These are phyloP conservation scores for Przewalskia tangutica DNA, from an alignment of 257 asterid species.

Conservation along the genomic window DNA sequence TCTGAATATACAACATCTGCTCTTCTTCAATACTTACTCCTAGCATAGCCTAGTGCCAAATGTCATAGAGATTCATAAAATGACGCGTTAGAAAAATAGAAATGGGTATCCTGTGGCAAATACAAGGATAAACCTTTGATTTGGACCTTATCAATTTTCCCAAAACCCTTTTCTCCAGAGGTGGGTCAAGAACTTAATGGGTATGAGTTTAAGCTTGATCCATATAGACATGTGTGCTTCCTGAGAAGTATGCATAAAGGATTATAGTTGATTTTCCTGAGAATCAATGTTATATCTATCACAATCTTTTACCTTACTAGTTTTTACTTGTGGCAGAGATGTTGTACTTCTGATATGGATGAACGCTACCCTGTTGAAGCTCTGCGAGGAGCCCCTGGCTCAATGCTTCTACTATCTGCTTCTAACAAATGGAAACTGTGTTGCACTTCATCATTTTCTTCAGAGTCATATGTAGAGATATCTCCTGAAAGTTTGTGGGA, in stretches of 20 bases:
- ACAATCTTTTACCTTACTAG: neutral
- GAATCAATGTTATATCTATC: neutral
- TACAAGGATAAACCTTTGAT: neutral
- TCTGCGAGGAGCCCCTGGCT: constrained; percentile 21
- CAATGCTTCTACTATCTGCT: constrained; percentile 20
- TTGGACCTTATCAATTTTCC: neutral
- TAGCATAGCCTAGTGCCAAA: neutral
- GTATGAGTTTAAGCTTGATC: neutral
- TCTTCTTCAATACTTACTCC: neutral
- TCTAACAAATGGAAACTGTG: constrained; percentile 38
- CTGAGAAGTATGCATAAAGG: neutral
- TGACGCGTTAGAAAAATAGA: neutral
- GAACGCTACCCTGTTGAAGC: constrained; percentile 27
- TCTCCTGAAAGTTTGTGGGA: constrained; percentile 88
- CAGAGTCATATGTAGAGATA: constrained; percentile 32
- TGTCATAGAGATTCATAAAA: neutral
- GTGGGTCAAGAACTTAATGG: neutral
- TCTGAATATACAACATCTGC: neutral
- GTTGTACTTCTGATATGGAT: constrained; percentile 35
- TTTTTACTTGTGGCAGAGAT: constrained; percentile 38
- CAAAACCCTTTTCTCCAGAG: neutral
- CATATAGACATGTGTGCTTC: neutral
- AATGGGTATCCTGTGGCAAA: neutral
- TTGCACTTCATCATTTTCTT: constrained; percentile 38
- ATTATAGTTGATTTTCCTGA: neutral